Evolutionary conservation across 1,284 basidiomycete genomes (phyloP).

Genomic region (Ganoderma multipileum): DNA sequence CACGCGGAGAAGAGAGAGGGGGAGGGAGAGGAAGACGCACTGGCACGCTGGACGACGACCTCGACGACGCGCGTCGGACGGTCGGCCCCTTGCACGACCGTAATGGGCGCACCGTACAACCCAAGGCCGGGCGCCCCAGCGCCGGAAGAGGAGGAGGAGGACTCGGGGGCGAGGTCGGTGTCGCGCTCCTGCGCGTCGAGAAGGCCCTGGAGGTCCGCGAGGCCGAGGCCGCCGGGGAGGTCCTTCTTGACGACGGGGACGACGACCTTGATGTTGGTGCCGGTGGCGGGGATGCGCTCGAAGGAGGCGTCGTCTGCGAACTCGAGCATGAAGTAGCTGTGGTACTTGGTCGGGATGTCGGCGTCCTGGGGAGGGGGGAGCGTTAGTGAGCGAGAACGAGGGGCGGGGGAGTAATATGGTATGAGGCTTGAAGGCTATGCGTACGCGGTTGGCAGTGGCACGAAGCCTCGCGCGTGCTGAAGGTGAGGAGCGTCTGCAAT

Average conservation of each 20-base stretch:
- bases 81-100: neutral
- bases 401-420: neutral
- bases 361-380: constrained; percentile 49
- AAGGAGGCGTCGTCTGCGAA: constrained; percentile 52
- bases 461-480: no score
- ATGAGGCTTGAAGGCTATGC: no score
- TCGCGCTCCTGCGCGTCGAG: constrained; percentile 27
- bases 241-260: constrained; percentile 31
- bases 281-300: constrained; percentile 40
- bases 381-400: neutral
- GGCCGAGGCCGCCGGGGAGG: constrained; percentile 42
- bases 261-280: constrained; percentile 29
- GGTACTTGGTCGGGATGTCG: constrained; percentile 50
- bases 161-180: neutral
- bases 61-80: constrained; percentile 27
- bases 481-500: no score
- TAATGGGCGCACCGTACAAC: constrained; percentile 17
- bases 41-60: constrained; percentile 30
- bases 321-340: constrained; percentile 47
- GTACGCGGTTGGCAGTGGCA: no score
- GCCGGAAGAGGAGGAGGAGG: constrained; percentile 1
- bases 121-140: neutral
- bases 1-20: neutral
- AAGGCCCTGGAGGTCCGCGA: constrained; percentile 41
- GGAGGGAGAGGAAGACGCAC: constrained; percentile 24